Percentiles rank a stretch among this genome's conserved stretches.
Conservation (phyloP, 1,284 basidiomycete species). For the Ganoderma lucidum region DNA sequence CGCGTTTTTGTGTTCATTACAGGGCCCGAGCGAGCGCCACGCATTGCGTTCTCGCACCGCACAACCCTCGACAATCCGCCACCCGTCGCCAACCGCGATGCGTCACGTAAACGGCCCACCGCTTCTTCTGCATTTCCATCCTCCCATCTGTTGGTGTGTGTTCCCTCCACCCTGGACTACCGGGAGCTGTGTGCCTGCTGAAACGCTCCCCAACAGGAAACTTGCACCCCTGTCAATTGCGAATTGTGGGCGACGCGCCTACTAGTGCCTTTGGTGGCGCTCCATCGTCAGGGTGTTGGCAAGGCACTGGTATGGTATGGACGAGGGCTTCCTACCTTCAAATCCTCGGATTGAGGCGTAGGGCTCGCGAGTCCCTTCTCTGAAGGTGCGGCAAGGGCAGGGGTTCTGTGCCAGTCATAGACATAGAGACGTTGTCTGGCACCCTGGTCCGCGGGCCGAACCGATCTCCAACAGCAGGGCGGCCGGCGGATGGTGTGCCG, state of each 20-base stretch:
- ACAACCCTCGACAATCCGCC: conserved; percentile 15
- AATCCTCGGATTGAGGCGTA: neutral
- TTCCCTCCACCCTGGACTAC: conserved; percentile 10
- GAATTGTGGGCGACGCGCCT: conserved; percentile 15
- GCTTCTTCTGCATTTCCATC: neutral
- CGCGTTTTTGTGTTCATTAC: neutral
- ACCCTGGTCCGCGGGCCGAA: neutral
- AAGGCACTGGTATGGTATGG: neutral
- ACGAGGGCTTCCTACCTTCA: neutral
- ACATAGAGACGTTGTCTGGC: neutral
- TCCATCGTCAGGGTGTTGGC: neutral
- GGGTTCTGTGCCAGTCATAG: neutral
- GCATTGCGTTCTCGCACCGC: conserved; percentile 4
- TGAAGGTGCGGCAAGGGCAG: neutral
- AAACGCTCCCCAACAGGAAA: conserved; percentile 16
- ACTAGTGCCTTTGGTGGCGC: conserved; percentile 4
- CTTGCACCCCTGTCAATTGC: conserved; percentile 11
- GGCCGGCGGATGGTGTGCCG: neutral
- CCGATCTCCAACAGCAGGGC: neutral
- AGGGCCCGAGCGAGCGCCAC: neutral
- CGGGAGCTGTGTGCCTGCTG: conserved; percentile 13
- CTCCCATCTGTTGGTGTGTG: neutral
- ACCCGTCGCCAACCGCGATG: neutral
- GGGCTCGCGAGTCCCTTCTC: neutral
- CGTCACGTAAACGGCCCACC: conserved; percentile 7